A percentile compares a stretch with the other conserved stretches of the same genome.
Evolutionary conservation across 164 flowering plant genomes (phyloP).

Genomic region (Paratinospora sagittata): DNA sequence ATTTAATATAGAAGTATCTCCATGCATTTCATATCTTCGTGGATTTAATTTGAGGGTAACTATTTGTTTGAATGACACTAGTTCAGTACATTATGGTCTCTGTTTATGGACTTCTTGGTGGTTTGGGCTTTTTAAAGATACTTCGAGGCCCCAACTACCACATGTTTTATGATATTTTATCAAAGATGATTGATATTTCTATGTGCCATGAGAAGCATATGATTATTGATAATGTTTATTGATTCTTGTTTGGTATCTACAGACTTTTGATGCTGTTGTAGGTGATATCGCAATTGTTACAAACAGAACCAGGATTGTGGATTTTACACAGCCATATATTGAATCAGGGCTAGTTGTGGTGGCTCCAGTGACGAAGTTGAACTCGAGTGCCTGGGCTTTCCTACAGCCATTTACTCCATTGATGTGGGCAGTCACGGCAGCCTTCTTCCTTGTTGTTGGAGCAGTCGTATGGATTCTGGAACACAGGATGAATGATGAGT

Average conservation of each 20-base stretch:
- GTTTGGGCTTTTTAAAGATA: too few species aligned
- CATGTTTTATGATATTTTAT: too few species aligned
- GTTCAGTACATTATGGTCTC: too few species aligned
- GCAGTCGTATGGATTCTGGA: constrained; percentile 38
- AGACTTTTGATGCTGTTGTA: constrained; percentile 70
- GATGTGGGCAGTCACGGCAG: constrained; percentile 67
- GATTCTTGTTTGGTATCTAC: constrained; percentile 8
- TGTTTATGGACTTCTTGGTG: too few species aligned
- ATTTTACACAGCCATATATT: constrained; percentile 78
- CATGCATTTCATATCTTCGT: too few species aligned
- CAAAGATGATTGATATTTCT: too few species aligned
- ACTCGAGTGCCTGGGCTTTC: constrained; percentile 70
- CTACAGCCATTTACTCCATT: constrained; percentile 53
- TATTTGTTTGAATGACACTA: too few species aligned
- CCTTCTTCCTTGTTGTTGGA: constrained; percentile 49
- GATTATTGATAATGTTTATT: not conserved
- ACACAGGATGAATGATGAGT: constrained; percentile 36
- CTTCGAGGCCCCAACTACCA: too few species aligned
- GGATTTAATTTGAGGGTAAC: too few species aligned
- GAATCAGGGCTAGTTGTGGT: constrained; percentile 87
- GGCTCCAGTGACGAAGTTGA: constrained; percentile 45
- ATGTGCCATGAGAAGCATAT: not conserved
- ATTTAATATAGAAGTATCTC: too few species aligned
- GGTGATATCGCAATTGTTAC: constrained; percentile 81
- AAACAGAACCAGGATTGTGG: constrained; percentile 56